Evolutionary conservation across 768 basidiomycete genomes (phyloP).

Genomic region (Suillus brevipes): DNA sequence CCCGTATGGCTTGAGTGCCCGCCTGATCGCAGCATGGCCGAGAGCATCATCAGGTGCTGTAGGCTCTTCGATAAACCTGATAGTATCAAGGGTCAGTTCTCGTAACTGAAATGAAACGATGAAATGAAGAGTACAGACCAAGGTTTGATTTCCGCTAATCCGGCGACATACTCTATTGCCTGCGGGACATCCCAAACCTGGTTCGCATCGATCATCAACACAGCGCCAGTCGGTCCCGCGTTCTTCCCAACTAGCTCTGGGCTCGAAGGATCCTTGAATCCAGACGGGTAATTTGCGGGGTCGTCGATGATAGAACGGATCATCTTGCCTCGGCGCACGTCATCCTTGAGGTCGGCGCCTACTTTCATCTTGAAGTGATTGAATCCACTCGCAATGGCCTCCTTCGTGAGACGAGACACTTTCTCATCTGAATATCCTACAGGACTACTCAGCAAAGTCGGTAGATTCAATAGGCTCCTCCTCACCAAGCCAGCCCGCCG

Average conservation of each 20-base stretch:
- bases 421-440: constrained; percentile 91
- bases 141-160: constrained; percentile 77
- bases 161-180: constrained; percentile 88
- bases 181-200: constrained; percentile 95
- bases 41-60: constrained; percentile 91
- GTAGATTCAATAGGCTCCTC: neutral
- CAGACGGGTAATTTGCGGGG: constrained; percentile 74
- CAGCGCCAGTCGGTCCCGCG: constrained; percentile 89
- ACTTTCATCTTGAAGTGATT: constrained; percentile 99
- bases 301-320: constrained; percentile 96
- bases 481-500: constrained; percentile 86
- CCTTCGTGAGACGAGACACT: constrained; percentile 79
- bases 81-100: neutral
- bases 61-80: constrained; percentile 91
- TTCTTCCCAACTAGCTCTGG: constrained; percentile 82
- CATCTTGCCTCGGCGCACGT: constrained; percentile 82
- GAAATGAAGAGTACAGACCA: constrained; percentile 52
- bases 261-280: constrained; percentile 54
- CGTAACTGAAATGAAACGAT: too few species aligned
- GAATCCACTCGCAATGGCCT: constrained; percentile 85
- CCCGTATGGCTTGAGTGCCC: constrained; percentile 70
- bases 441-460: constrained; percentile 14
- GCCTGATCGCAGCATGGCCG: constrained; percentile 79
- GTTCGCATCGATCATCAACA: constrained; percentile 97
- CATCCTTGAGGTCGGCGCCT: constrained; percentile 77